Evolutionary conservation across 2,329 filamentous ascomycete species (phyloP).

Genomic region (Neonectria magnoliae): DNA sequence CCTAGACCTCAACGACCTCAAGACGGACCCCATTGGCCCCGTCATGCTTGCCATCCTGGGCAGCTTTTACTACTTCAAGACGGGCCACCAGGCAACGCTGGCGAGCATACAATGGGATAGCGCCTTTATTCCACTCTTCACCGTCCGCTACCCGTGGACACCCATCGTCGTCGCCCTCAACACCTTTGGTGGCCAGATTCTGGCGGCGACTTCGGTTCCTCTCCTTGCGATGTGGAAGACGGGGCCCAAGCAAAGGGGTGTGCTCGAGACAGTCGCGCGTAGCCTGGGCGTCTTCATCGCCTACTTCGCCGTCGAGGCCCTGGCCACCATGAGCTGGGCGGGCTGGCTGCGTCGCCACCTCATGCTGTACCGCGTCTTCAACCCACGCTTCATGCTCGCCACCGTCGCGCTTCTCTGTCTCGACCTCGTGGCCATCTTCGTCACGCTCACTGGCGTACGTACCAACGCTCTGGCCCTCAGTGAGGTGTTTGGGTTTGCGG

Average conservation of each 20-base stretch:
- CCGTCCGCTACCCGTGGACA: constrained; percentile 88
- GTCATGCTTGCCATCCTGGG: constrained; percentile 87
- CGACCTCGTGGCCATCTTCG: constrained; percentile 76
- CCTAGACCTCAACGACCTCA: constrained; percentile 68
- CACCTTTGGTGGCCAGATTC: constrained; percentile 87
- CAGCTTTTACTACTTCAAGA: constrained; percentile 97
- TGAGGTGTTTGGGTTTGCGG: constrained; percentile 87
- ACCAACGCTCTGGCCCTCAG: constrained; percentile 81
- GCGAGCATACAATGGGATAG: constrained; percentile 95
- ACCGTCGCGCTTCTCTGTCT: constrained; percentile 77
- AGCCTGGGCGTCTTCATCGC: constrained; percentile 79
- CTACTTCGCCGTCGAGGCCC: constrained; percentile 83
- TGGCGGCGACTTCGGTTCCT: constrained; percentile 82
- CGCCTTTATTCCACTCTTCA: constrained; percentile 88
- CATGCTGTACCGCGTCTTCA: constrained; percentile 96
- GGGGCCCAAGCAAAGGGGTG: constrained; percentile 74
- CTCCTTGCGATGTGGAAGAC: constrained; percentile 90
- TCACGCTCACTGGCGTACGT: constrained; percentile 79
- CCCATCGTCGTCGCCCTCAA: constrained; percentile 85
- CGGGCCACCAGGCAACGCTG: constrained; percentile 90
- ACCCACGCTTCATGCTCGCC: constrained; percentile 88
- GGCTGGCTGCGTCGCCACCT: constrained; percentile 88
- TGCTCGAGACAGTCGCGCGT: constrained; percentile 76
- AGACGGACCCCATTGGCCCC: constrained; percentile 80
- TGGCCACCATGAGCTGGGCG: constrained; percentile 91